Conservation (phyloP, 805 yeast species). For the Isabelozyma gotoi region DNA sequence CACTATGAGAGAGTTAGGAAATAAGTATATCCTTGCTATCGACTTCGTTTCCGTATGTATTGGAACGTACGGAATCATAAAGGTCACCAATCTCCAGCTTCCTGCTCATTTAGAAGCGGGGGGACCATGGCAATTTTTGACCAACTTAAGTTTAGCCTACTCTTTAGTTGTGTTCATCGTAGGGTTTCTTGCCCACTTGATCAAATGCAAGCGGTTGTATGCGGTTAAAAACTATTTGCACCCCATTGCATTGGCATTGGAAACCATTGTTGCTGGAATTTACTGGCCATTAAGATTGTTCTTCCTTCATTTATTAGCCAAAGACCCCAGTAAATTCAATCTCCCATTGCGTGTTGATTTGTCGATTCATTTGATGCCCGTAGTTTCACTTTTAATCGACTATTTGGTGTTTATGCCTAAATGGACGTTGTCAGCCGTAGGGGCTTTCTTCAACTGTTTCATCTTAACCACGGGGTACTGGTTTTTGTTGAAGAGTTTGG, state of each 20-base stretch:
- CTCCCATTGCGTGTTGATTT: conserved; percentile 56
- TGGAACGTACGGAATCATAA: conserved; percentile 27
- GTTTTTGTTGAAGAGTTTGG: conserved; percentile 46
- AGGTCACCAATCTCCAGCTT: conserved; percentile 25
- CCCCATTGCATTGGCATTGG: conserved; percentile 58
- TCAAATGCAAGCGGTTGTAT: conserved; percentile 21
- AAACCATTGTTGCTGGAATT: conserved; percentile 58
- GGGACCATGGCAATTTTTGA: conserved; percentile 72
- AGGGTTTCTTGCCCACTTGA: conserved; percentile 37
- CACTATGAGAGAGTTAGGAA: conserved; percentile 26
- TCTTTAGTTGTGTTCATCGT: conserved; percentile 44
- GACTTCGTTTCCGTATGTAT: conserved; percentile 22
- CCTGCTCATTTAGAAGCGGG: conserved; percentile 54
- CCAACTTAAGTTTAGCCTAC: conserved; percentile 57
- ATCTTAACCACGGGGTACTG: conserved; percentile 51
- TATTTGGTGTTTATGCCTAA: conserved; percentile 52
- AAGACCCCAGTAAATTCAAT: conserved; percentile 25
- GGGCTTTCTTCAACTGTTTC: conserved; percentile 41
- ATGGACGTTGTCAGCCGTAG: conserved; percentile 32
- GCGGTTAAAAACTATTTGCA: conserved; percentile 41
- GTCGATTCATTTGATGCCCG: conserved; percentile 60
- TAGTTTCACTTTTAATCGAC: conserved; percentile 50
- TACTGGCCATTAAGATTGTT: conserved; percentile 71
- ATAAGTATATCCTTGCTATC: conserved; percentile 22
- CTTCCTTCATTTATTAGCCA: conserved; percentile 47